Evolutionary conservation across 108 stramenopile species (phyloP), one percentile per base, ranked within the genome.

Genomic region (Fragilariopsis cylindrus): DNA sequence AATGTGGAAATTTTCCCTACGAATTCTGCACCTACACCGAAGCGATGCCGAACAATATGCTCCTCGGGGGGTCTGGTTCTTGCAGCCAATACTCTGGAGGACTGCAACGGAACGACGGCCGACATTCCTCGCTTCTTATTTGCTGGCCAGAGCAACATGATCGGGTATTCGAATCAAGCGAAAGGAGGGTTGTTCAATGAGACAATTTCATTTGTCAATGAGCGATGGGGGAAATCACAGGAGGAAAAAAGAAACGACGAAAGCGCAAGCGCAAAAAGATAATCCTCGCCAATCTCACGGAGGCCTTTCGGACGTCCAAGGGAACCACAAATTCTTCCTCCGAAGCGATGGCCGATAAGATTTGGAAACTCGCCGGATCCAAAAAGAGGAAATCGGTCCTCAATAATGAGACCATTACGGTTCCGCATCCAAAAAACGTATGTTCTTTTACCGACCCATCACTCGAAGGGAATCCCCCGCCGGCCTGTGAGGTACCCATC

Each of bases 71-170:
- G 30, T 30, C 30, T 30, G 30, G 50, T 52, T 52, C 50, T 13
- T 13, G 9, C 50, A 52, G 13, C 13, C 12, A 1, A 13, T 13
- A 52, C 9, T 13, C 9, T 13, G 1, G 13, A 52, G 50, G 13
- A 52, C 50, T 52, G 50, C 50, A 3, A 52, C 50, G 50, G 13
- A 21, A 60, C 58, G 1, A 21, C 58, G 0, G 39, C 16, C 19
- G 41, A 60, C 19, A 60, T 60, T 16, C 58, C 58, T 8, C 58
- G 58, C 21, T 60, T 60, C 41, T 60, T 60, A 40, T 60, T 60
- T 60, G 58, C 58, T 4, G 58, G 58, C 12, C 58, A 60, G 58
- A 60, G 58, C 58, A 60, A 60, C 58, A 60, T 60, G 18, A 0
- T 60, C 9, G 58, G 58, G 9, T 5, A 5, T 39, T 30, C 58